Percentiles rank a stretch among this genome's conserved stretches.
Evolutionary conservation across 306 rosid species (phyloP).

Genomic region (Acmispon strigosus): DNA sequence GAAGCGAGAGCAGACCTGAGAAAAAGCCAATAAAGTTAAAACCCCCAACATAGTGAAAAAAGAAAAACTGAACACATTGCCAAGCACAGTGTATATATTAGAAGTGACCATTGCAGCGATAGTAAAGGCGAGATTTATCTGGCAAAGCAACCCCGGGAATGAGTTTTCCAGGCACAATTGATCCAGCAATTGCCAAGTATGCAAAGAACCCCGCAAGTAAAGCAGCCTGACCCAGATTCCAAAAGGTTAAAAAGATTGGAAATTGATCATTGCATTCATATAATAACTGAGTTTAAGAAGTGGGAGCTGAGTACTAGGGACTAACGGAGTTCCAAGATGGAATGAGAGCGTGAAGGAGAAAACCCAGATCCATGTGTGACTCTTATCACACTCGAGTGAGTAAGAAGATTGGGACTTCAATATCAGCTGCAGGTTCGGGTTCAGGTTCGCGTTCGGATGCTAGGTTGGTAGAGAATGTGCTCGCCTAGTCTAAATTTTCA

Average conservation of each 20-base stretch:
- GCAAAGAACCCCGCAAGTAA: conserved; percentile 51
- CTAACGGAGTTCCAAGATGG: conserved; percentile 37
- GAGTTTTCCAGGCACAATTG: conserved; percentile 64
- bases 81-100: neutral
- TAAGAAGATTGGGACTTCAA: conserved; percentile 3
- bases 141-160: conserved; percentile 60
- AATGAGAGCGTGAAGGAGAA: conserved; percentile 16
- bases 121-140: conserved; percentile 68
- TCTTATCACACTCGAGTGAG: neutral
- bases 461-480: neutral
- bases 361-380: conserved; percentile 23
- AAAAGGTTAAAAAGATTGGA: neutral
- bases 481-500: neutral
- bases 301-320: neutral
- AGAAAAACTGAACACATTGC: neutral
- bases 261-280: neutral
- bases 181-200: conserved; percentile 77
- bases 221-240: conserved; percentile 37
- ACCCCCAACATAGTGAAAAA: neutral
- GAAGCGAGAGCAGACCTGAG: conserved; percentile 58
- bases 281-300: conserved; percentile 6
- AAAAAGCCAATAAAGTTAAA: conserved; percentile 1
- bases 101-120: conserved; percentile 83
- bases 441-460: neutral
- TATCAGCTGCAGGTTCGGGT: neutral